Base-by-base conservation (phyloP, 129 eudicot species). In the Chrysanthemum lavandulifolium region DNA sequence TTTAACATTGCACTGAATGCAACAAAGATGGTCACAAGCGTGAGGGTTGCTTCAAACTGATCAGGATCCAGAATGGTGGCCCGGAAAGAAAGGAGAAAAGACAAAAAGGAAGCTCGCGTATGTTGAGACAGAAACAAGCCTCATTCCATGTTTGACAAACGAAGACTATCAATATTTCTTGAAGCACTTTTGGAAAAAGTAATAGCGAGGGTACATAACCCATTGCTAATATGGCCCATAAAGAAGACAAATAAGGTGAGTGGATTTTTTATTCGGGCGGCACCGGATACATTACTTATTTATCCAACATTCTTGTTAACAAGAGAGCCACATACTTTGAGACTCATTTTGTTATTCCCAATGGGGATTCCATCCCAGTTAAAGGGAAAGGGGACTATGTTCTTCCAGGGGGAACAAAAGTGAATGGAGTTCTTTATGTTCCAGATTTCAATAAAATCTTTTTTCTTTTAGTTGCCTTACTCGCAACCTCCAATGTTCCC, bases 181-280 rank as follows among this genome's bases (percentile, higher is more conserved):
- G 6, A 25, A 25, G 14, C n/a, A 21, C 2, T 62, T 62, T 31
- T 62, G 4, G 11, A 31, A 6, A 21, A 10, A 19, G 10, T 13
- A 31, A 27, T 31, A 4, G 19, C 2, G 2, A 27, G 4, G 12
- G 10, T 1, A 2, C 48, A 3, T 5, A 31, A 27, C 49, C 18
- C 19, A 3, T 2, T 0, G 48, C 67, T 12, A 62, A 62, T 12
- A 62, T 62, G 67, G 19, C 48, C 1, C 19, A 13, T 27, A 62
- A 61, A 61, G 43, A 21, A 61, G 43, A 13, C 0, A 12, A 4
- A 3, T 49, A 62, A 0, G 48, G 49, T 62, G 67, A 27, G 67
- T 62, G 50, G 49, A 13, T 62, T 4, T 3, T 62, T 62, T 19
- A 62, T 31, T 29, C 67, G 48, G 67, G 67, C 29, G 29, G 67